phyloP scores from a whole-genome alignment of 441 rosid species.

The Raphanus hybrid region DNA sequence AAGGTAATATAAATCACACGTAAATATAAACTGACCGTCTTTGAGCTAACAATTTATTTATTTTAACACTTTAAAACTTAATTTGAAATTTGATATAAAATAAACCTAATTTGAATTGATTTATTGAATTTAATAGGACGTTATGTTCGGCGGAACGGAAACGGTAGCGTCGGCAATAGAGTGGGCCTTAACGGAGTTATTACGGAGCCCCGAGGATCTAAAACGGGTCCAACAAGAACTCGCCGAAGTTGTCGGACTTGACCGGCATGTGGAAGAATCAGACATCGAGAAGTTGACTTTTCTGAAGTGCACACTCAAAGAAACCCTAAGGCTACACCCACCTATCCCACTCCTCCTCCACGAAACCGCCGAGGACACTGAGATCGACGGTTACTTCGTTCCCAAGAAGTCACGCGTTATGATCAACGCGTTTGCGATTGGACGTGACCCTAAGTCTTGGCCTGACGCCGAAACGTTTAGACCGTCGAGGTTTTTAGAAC shows the following conservation, averaged over 20 bases:
- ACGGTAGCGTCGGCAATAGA: conserved; percentile 97
- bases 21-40: neutral
- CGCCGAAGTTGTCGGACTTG: conserved; percentile 81
- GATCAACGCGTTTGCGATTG: conserved; percentile 87
- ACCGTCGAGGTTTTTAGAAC: conserved; percentile 76
- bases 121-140: conserved; percentile 59
- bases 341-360: conserved; percentile 97
- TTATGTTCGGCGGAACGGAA: conserved; percentile 99
- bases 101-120: neutral
- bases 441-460: conserved; percentile 78
- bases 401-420: conserved; percentile 84
- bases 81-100: neutral
- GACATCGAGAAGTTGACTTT: conserved; percentile 75
- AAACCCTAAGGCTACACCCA: conserved; percentile 89
- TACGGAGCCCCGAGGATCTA: conserved; percentile 78
- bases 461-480: conserved; percentile 68
- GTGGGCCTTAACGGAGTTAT: conserved; percentile 84
- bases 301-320: conserved; percentile 73
- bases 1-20: neutral
- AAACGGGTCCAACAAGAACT: conserved; percentile 81
- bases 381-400: conserved; percentile 67
- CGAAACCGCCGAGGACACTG: conserved; percentile 77
- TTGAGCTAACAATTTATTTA: conserved; percentile 1
- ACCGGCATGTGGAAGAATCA: conserved; percentile 79
- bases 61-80: neutral